Evolutionary conservation across 352 stramenopile species (phyloP).

Genomic region (Globisporangium barbulae): DNA sequence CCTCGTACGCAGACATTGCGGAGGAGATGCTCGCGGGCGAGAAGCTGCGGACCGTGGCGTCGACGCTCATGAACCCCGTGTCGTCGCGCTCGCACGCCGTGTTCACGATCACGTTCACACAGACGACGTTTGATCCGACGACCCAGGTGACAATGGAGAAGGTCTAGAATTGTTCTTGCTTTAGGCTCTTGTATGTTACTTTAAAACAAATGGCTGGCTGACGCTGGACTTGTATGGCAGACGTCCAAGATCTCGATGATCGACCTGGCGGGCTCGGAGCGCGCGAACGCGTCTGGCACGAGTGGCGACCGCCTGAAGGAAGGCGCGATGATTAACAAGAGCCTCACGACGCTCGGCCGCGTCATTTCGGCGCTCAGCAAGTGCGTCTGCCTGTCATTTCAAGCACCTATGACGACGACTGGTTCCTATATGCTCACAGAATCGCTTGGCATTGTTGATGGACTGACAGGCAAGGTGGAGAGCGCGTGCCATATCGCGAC

Average conservation of each 20-base stretch:
- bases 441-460: no score
- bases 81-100: conserved; percentile 96
- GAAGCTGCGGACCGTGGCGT: conserved; percentile 92
- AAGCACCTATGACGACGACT: no score
- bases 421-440: no score
- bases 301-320: conserved; percentile 89
- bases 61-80: conserved; percentile 96
- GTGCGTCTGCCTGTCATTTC: conserved; percentile 17
- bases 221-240: conserved; percentile 17
- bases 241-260: conserved; percentile 88
- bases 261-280: conserved; percentile 80
- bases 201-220: neutral
- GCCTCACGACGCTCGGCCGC: conserved; percentile 83
- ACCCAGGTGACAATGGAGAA: conserved; percentile 67
- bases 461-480: conserved; percentile 29
- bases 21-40: conserved; percentile 87
- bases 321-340: conserved; percentile 92
- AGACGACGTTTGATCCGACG: conserved; percentile 60
- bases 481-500: conserved; percentile 83
- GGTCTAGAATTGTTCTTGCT: conserved; percentile 20
- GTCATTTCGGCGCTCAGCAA: conserved; percentile 87
- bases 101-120: conserved; percentile 94
- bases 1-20: conserved; percentile 76
- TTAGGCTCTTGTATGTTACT: neutral
- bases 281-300: conserved; percentile 74